phyloP scores from a whole-genome alignment of 106 monocot species.

The Triglochin maritima region DNA sequence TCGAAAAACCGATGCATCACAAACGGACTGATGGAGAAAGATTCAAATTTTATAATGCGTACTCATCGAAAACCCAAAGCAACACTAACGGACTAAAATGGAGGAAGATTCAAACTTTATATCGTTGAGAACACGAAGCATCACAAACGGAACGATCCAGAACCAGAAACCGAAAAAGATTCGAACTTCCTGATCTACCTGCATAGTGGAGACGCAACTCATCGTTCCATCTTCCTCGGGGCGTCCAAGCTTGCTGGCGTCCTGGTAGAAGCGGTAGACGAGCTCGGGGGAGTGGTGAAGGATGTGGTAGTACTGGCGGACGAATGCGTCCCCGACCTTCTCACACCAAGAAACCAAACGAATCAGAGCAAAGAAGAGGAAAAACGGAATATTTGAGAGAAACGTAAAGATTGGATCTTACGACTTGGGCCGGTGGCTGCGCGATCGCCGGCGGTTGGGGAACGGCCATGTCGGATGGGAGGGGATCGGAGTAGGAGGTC shows the following conservation, averaged over 20 bases:
- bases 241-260: conserved; percentile 60
- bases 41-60: no score
- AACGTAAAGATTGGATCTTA: no score
- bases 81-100: not conserved
- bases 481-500: no score
- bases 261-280: conserved; percentile 65
- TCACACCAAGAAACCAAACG: no score
- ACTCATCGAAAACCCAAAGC: not conserved
- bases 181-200: conserved; percentile 19
- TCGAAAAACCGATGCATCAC: no score
- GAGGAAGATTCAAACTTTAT: not conserved
- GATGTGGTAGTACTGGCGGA: conserved; percentile 75
- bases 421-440: no score
- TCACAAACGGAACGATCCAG: not conserved
- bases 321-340: conserved; percentile 67
- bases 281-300: conserved; percentile 68
- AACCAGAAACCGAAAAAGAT: not conserved
- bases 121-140: not conserved
- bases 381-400: no score
- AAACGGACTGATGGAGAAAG: no score
- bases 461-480: no score
- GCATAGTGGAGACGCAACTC: conserved; percentile 46
- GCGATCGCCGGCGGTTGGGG: no score
- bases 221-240: conserved; percentile 37
- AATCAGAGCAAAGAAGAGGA: no score